Evolutionary conservation across 2,329 filamentous ascomycete genomes (phyloP).

Genomic region (Helicocarpus griseus): DNA sequence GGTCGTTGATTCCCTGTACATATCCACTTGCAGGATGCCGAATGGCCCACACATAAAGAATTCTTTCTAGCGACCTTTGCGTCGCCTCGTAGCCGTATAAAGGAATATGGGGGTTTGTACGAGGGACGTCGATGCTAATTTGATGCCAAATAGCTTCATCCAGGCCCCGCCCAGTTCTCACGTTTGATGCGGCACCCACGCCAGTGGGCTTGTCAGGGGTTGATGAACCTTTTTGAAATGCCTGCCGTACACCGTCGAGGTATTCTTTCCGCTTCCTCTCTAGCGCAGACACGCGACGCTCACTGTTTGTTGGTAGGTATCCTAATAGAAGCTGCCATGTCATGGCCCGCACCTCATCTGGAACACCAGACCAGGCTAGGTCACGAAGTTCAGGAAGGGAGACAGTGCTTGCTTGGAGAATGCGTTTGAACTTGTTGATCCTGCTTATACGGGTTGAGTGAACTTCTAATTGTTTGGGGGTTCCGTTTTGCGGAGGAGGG

Average conservation of each 20-base stretch:
- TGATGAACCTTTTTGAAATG: conserved; percentile 48
- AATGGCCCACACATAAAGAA: conserved; percentile 95
- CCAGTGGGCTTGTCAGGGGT: conserved; percentile 30
- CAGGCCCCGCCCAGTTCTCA: conserved; percentile 62
- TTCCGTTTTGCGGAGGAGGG: conserved; percentile 60
- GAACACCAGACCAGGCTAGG: conserved; percentile 87
- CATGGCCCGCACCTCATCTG: conserved; percentile 92
- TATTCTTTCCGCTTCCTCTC: conserved; percentile 96
- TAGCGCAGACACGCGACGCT: conserved; percentile 77
- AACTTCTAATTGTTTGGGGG: conserved; percentile 73
- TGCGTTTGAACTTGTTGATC: conserved; percentile 97
- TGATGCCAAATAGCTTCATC: conserved; percentile 99
- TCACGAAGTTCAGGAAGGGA: conserved; percentile 73
- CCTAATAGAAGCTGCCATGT: conserved; percentile 96
- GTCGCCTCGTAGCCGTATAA: conserved; percentile 95
- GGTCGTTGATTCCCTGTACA: conserved; percentile 96
- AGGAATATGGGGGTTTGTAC: conserved; percentile 91
- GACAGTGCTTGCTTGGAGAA: conserved; percentile 86
- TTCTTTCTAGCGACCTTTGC: conserved; percentile 84
- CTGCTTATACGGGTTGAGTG: conserved; percentile 80
- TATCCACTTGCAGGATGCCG: conserved; percentile 95
- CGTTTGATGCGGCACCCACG: conserved; percentile 33
- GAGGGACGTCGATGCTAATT: conserved; percentile 94
- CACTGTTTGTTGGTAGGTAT: conserved; percentile 93
- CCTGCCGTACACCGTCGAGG: conserved; percentile 71